A percentile compares a stretch with the other conserved stretches of the same genome.
These are phyloP conservation scores for Diplocarpon rosae DNA, from an alignment of 2,329 filamentous ascomycete species.

Conservation along the genomic window DNA sequence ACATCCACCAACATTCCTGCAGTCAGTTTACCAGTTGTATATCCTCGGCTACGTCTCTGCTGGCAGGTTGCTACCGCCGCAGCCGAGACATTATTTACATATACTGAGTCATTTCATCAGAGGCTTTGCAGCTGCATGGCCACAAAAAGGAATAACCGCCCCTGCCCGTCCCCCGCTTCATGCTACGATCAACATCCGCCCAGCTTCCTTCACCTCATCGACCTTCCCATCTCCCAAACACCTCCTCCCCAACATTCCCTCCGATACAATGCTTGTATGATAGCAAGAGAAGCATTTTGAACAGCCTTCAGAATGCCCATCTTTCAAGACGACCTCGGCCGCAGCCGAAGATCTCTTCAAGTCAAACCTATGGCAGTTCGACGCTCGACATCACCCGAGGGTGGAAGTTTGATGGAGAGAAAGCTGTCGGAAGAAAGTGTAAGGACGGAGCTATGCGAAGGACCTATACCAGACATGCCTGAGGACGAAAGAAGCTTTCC, in stretches of 20 bases:
- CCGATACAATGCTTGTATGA: conserved; percentile 17
- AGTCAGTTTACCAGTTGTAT: no score
- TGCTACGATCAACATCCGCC: conserved; percentile 6
- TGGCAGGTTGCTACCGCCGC: no score
- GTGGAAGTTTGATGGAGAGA: conserved; percentile 22
- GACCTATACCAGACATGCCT: conserved; percentile 32
- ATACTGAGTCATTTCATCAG: conserved; percentile 10
- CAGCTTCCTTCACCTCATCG: neutral
- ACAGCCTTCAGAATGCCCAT: conserved; percentile 40
- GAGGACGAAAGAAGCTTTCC: conserved; percentile 8
- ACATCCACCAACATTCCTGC: no score
- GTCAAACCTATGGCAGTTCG: conserved; percentile 14
- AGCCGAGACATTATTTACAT: no score
- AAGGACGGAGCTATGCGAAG: conserved; percentile 49
- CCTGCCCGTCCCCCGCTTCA: conserved; percentile 14
- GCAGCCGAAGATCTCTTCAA: conserved; percentile 17
- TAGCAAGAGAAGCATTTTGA: conserved; percentile 10
- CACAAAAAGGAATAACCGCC: conserved; percentile 3
- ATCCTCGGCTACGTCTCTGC: no score
- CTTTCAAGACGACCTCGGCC: conserved; percentile 41
- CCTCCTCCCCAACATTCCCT: conserved; percentile 1
- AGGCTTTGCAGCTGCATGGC: conserved; percentile 13
- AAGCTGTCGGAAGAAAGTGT: conserved; percentile 49
- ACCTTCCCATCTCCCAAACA: neutral
- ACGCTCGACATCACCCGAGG: conserved; percentile 18